phyloP scores from a whole-genome alignment of 306 rosid genomes.

The Begonia fuchsioides region DNA sequence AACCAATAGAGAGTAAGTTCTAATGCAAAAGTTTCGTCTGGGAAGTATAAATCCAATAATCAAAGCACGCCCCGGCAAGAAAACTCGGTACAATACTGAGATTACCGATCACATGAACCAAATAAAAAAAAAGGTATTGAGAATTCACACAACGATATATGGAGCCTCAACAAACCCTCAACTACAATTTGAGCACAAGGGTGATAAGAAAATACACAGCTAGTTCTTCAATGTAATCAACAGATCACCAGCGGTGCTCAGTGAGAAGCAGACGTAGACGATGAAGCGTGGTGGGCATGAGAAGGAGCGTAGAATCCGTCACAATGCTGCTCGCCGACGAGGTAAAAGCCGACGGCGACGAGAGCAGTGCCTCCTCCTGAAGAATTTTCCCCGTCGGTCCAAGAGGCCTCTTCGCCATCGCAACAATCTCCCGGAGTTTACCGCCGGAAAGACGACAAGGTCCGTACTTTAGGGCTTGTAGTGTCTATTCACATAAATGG shows the following conservation, averaged over 20 bases:
- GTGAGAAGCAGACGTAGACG: conserved; percentile 24
- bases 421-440: neutral
- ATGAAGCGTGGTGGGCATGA: conserved; percentile 13
- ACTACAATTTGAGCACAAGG: too few species aligned
- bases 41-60: too few species aligned
- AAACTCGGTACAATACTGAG: too few species aligned
- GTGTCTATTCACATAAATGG: too few species aligned
- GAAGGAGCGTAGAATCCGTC: conserved; percentile 30
- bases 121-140: too few species aligned
- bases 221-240: neutral
- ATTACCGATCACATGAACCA: too few species aligned
- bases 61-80: too few species aligned
- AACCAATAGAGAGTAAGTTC: too few species aligned
- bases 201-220: too few species aligned
- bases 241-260: conserved; percentile 8
- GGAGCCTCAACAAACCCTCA: too few species aligned
- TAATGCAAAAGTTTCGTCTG: too few species aligned
- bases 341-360: conserved; percentile 79
- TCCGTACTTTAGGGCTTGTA: neutral
- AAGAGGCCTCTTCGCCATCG: conserved; percentile 30
- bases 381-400: conserved; percentile 67
- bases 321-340: conserved; percentile 78
- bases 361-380: conserved; percentile 85
- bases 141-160: too few species aligned
- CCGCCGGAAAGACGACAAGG: neutral